A percentile compares a stretch with the other conserved stretches of the same genome.
phyloP scores from a whole-genome alignment of 495 filamentous ascomycete species.

The Neurospora terricola region DNA sequence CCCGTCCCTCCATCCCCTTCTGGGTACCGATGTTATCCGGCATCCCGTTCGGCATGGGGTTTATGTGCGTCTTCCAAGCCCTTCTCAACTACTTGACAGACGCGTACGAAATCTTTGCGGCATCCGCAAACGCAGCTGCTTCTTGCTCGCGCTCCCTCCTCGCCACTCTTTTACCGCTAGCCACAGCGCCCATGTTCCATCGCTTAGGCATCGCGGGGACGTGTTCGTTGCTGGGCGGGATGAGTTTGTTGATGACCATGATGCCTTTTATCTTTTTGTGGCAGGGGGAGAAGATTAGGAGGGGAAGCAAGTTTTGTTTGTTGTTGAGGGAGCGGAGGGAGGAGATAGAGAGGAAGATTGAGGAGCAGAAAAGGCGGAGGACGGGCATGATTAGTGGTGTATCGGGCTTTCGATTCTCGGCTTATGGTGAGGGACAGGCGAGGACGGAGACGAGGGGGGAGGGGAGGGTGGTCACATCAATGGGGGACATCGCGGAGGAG shows the following conservation, averaged over 20 bases:
- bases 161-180: slow-evolving; percentile 50
- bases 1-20: slow-evolving; percentile 45
- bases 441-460: not conserved
- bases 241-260: slow-evolving; percentile 27
- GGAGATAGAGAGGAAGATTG: slow-evolving; percentile 25
- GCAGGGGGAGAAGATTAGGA: slow-evolving; percentile 31
- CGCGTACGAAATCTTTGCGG: slow-evolving; percentile 65
- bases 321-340: slow-evolving; percentile 24
- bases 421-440: not conserved
- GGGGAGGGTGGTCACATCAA: not conserved
- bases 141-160: slow-evolving; percentile 49
- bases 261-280: slow-evolving; percentile 34
- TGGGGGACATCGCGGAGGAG: not conserved
- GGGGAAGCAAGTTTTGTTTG: slow-evolving; percentile 30
- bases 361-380: slow-evolving; percentile 14
- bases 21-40: slow-evolving; percentile 55
- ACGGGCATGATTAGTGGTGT: not conserved
- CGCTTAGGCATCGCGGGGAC: slow-evolving; percentile 27
- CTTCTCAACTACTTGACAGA: slow-evolving; percentile 66
- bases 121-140: slow-evolving; percentile 58
- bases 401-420: not conserved
- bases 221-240: slow-evolving; percentile 28
- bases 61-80: slow-evolving; percentile 41
- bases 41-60: slow-evolving; percentile 60
- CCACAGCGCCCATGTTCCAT: slow-evolving; percentile 29